Evolutionary conservation across 1,284 basidiomycete genomes (phyloP).

Genomic region (Microbotryum saponariae): DNA sequence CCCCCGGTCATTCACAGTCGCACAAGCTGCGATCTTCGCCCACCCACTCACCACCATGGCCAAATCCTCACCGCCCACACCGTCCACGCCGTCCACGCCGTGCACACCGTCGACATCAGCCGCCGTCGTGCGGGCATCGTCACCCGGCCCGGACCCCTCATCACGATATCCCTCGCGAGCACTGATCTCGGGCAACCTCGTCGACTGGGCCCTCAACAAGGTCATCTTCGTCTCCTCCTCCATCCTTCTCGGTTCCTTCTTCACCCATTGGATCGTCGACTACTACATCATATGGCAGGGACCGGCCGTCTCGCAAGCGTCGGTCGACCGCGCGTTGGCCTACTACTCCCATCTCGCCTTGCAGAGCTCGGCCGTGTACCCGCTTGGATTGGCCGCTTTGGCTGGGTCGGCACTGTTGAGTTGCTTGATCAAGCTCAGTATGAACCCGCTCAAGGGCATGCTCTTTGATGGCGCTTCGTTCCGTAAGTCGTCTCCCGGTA

Average conservation of each 20-base stretch:
- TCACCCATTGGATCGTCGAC: slow-evolving; percentile 17
- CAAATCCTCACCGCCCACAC: too few species aligned
- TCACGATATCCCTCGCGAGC: too few species aligned
- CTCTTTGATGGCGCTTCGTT: slow-evolving; percentile 27
- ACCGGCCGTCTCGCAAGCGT: background rate
- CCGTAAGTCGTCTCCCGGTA: slow-evolving; percentile 1
- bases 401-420: slow-evolving; percentile 3
- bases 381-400: slow-evolving; percentile 6
- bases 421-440: slow-evolving; percentile 8
- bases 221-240: slow-evolving; percentile 13
- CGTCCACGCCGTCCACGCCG: too few species aligned
- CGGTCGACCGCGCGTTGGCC: slow-evolving; percentile 7
- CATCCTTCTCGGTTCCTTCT: slow-evolving; percentile 18
- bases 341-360: slow-evolving; percentile 19
- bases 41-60: too few species aligned
- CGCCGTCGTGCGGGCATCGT: too few species aligned
- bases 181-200: too few species aligned
- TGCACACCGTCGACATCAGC: too few species aligned
- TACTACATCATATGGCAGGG: slow-evolving; percentile 23
- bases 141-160: too few species aligned
- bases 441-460: slow-evolving; percentile 14
- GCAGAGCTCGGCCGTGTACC: slow-evolving; percentile 16
- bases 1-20: too few species aligned
- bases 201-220: slow-evolving; percentile 12
- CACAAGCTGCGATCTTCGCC: too few species aligned